These are phyloP conservation scores for Thyridium curvatum DNA, from an alignment of 2,329 filamentous ascomycete genomes.

Conservation along the genomic window DNA sequence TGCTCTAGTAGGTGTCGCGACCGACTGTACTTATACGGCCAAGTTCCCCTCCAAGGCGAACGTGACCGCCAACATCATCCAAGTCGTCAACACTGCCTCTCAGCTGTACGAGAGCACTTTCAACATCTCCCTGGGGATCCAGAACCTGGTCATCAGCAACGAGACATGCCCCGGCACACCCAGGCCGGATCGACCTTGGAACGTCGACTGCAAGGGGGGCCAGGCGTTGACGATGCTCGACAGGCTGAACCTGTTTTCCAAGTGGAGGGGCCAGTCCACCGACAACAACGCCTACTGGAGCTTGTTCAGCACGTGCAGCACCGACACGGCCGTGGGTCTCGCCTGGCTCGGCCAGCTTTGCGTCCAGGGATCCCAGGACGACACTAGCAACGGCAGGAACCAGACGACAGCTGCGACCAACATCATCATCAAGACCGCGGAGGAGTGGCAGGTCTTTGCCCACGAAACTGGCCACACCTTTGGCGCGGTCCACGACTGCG, in stretches of 20 bases:
- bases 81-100: conserved; percentile 79
- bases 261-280: conserved; percentile 71
- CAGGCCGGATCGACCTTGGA: conserved; percentile 70
- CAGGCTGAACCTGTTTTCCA: conserved; percentile 81
- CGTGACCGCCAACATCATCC: conserved; percentile 71
- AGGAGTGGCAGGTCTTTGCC: conserved; percentile 93
- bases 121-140: conserved; percentile 88
- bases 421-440: conserved; percentile 75
- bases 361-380: conserved; percentile 48
- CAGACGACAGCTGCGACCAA: conserved; percentile 83
- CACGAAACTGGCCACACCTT: conserved; percentile 94
- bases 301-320: conserved; percentile 74
- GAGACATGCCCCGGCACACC: conserved; percentile 64
- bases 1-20: conserved; percentile 84
- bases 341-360: conserved; percentile 93
- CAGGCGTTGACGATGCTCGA: conserved; percentile 55
- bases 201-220: conserved; percentile 61
- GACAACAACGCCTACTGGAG: conserved; percentile 94
- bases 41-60: conserved; percentile 60
- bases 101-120: conserved; percentile 84
- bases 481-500: conserved; percentile 93
- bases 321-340: conserved; percentile 78
- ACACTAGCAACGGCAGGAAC: conserved; percentile 42
- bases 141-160: conserved; percentile 75
- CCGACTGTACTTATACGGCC: conserved; percentile 82